Conservation (phyloP, 257 asterid species). For the Echium plantagineum region DNA sequence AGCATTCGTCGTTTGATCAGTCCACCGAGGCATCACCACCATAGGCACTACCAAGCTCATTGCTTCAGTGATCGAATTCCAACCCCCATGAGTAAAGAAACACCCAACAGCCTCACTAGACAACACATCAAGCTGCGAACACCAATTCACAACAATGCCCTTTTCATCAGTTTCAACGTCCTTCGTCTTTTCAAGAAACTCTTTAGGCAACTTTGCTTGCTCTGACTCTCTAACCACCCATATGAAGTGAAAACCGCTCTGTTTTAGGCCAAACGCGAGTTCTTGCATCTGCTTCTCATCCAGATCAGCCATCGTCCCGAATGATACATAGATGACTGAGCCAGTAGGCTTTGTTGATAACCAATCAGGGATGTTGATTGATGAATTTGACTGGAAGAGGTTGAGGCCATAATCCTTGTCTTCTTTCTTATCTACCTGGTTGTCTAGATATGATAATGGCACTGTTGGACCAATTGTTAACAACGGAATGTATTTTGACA, state of each 20-base stretch:
- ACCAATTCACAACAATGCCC: conserved; percentile 31
- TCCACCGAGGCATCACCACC: conserved; percentile 23
- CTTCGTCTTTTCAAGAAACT: conserved; percentile 7
- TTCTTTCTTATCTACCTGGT: conserved; percentile 20
- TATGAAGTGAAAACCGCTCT: conserved; percentile 17
- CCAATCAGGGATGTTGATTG: conserved; percentile 29
- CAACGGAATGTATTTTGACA: conserved; percentile 35
- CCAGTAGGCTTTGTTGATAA: conserved; percentile 33
- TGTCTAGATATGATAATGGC: conserved; percentile 58
- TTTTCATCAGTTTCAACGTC: neutral
- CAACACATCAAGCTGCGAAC: conserved; percentile 33
- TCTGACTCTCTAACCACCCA: conserved; percentile 35
- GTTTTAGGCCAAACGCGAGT: conserved; percentile 27
- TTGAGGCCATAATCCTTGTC: conserved; percentile 14
- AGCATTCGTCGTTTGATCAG: conserved; percentile 20
- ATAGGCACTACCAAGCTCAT: conserved; percentile 25
- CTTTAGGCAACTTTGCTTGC: conserved; percentile 19
- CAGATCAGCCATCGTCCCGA: conserved; percentile 53
- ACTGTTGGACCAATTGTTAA: conserved; percentile 60
- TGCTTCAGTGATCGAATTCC: conserved; percentile 32
- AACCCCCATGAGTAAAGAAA: conserved; percentile 35
- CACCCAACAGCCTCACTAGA: conserved; percentile 24
- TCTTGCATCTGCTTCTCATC: conserved; percentile 29
- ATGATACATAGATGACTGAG: conserved; percentile 54
- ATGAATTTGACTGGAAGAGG: conserved; percentile 20